Base-by-base conservation (phyloP, 352 stramenopile species). In the Globisporangium mamillatum region DNA sequence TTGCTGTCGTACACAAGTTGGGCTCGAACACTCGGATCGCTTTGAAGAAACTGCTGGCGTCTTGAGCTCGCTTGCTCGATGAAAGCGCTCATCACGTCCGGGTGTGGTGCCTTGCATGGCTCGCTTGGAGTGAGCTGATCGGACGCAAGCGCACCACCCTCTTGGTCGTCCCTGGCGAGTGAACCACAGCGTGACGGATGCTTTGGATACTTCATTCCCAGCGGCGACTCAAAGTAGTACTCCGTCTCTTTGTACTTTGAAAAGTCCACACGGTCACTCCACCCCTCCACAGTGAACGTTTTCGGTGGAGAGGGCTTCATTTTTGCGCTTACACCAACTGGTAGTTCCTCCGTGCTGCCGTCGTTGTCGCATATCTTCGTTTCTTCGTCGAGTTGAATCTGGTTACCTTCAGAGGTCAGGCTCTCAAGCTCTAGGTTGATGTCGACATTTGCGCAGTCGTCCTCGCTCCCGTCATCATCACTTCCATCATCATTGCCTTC, bases 1-100 rank as follows among this genome's bases (percentile, higher is more conserved):
- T 60, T 66, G 50, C 84, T 86, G 57, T 89, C 75, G 55, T 91
- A 91, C n/a, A 89, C 80, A 27, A 86, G 70, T 59, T 70, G 66
- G 9, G 82, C 80, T 60, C 84, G 74, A 1, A 56, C 54, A 32
- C 65, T 55, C 8, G 69, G 61, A 62, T 90, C 78, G n/a, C 53
- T 63, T 18, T 69, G 61, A 20, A 88, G 44, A 65, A 91, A 92
- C n/a, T 66, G 64, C 0, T 70, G 48, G 20, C 73, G 65, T 6
- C 64, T 67, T 1, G 52, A 44, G 3, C 12, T 69, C 4, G 69
- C 70, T 61, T 73, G 53, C 18, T 82, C 75, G n/a, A 84, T 53
- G 27, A 79, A 79, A 18, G 64, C 24, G 4, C 1, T 67, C 66
- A 74, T 72, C 0, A 36, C 20, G 1, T 63, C 50, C 10, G 58